Evolutionary conservation across 768 basidiomycete genomes (phyloP).

Genomic region (Lactarius deliciosus): DNA sequence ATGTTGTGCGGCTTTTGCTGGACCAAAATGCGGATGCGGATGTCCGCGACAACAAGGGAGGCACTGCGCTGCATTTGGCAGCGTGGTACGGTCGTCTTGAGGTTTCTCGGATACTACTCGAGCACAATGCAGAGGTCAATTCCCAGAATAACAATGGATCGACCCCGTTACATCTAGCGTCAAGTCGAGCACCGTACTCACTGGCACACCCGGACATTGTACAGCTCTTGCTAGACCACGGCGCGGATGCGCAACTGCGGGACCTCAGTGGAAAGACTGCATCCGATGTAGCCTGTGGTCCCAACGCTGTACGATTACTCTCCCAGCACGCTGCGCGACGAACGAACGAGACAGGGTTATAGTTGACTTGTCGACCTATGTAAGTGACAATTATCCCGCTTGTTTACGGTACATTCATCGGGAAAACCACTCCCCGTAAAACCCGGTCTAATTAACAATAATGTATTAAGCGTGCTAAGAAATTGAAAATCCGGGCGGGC

Average conservation of each 20-base stretch:
- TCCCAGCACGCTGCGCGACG: not conserved
- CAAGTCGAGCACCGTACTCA: no score
- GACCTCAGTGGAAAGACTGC: not conserved
- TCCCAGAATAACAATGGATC: not conserved
- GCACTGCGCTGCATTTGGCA: not conserved
- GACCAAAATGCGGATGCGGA: not conserved
- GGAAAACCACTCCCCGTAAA: no score
- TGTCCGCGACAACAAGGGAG: not conserved
- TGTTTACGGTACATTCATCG: not conserved
- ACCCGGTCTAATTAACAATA: no score
- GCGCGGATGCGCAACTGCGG: not conserved
- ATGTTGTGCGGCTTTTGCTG: not conserved
- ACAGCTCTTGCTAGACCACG: not conserved
- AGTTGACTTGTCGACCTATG: not conserved
- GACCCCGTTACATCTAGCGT: not conserved
- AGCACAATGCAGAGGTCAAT: not conserved
- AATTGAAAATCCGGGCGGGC: no score
- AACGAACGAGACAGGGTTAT: no score
- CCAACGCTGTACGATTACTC: not conserved
- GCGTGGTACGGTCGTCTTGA: rapidly evolving
- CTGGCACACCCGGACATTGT: not conserved
- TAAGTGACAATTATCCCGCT: not conserved
- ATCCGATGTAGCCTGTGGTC: not conserved
- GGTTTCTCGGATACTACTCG: not conserved
- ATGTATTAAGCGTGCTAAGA: no score